Base-by-base conservation (phyloP, 2,329 filamentous ascomycete species). In the Trichoderma polysporum region DNA sequence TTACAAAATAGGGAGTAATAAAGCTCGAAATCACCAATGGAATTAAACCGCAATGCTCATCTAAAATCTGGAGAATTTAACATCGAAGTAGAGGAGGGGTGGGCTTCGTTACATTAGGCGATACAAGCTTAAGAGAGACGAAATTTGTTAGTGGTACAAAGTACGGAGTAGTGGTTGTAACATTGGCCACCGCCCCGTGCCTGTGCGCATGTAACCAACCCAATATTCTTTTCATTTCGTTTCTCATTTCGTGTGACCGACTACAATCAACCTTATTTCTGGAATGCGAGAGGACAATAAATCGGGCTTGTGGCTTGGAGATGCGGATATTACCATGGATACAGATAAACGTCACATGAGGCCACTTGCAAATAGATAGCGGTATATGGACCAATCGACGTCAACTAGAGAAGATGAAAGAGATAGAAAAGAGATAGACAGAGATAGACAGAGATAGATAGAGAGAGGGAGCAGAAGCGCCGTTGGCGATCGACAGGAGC, bases 141-240 rank as follows among this genome's bases (percentile, higher is more conserved):
- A 50, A 27, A 52, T n/a, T 35, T 49, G 27, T 50, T 25, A 27
- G 6, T 27, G 22, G 25, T 15, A 17, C n/a, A n/a, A n/a, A n/a
- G n/a, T n/a, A n/a, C n/a, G 10, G 6, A 45, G 56, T 25, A 31
- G 13, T 53, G 7, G 22, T 62, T n/a, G 49, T n/a, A 53, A 53
- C 59, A 62, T 29, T 62, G 47, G 25, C 33, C 25, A 53, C 33
- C 15, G 35, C 37, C 37, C 22, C 25, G 19, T 45, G 59, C 29
- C 35, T 17, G 37, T 62, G 59, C 49, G n/a, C 49, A 62, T 62
- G 49, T 22, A 53, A 62, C 47, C 49, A 62, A 41, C 59, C 41
- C 25, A 17, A 25, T 4, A 33, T 19, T 62, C 25, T 29, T n/a
- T 33, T 41, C 27, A 53, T 62, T 41, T 62, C 59, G 25, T 41